Base-by-base conservation (phyloP, 495 filamentous ascomycete genomes). In the Podospora anserina region DNA sequence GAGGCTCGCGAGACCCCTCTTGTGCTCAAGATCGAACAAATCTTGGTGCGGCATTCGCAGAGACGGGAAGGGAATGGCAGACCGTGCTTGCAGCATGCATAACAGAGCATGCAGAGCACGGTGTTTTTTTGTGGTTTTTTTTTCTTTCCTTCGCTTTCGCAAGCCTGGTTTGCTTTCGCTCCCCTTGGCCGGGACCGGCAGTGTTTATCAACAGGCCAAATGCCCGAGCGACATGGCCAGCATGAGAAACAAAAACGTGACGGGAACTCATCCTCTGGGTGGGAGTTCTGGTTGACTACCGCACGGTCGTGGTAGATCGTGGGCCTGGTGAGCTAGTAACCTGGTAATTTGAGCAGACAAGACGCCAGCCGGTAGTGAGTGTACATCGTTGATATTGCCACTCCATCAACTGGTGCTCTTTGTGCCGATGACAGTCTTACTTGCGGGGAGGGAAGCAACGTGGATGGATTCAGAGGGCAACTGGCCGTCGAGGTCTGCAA, bases 311-410 rank as follows among this genome's bases (percentile, higher is more conserved):
- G 39, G 39, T 49, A 49, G 39, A 49, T 49, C 39, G 39, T 49
- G 39, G 15, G 39, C 39, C 13, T 49, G 39, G 39, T 49, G 39
- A 13, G 15, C 55, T 26, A 58, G 55, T 20, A 58, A 58, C 55
- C 55, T 58, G 55, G 55, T 58, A 58, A 58, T 58, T 58, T 19
- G 39, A 49, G 9, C 7, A 49, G 39, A 49, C 39, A 49, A 49
- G 39, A 16, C 39, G 39, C 39, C 39, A 49, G 0, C 13, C 39
- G 39, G 15, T 49, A 49, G 39, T 49, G 39, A 49, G 39, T 58
- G 4, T 58, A 20, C 55, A 58, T 20, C 19, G n/a, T 58, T 58
- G 55, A 15, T 20, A 26, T 58, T 58, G n/a, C 19, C 19, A 20
- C 23, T 58, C 23, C 19, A 58, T 7, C 19, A 18, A 20, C 23